phyloP scores from a whole-genome alignment of 2,329 filamentous ascomycete species.

The Cercospora zeina region DNA sequence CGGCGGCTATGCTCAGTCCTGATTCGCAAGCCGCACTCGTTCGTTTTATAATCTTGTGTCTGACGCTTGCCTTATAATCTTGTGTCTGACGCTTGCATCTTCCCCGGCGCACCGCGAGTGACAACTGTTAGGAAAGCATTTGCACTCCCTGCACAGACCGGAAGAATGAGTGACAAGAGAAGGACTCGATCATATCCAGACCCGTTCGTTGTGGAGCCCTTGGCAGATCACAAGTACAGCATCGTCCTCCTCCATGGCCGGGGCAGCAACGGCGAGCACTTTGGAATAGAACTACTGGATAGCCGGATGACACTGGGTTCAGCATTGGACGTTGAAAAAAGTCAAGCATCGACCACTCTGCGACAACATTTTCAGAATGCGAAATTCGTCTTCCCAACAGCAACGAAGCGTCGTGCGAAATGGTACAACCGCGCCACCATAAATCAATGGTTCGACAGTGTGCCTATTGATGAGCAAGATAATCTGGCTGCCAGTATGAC shows the following conservation, averaged over 20 bases:
- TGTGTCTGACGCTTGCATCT: too few relatives aligned
- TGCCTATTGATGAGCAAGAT: slow-evolving; percentile 30
- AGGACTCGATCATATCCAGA: not conserved
- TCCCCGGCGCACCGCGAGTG: too few relatives aligned
- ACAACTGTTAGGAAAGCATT: not conserved
- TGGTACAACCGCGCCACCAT: slow-evolving; percentile 48
- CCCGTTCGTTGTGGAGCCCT: not conserved
- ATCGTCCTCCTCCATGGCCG: slow-evolving; percentile 25
- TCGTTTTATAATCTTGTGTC: too few relatives aligned
- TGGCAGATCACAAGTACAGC: slow-evolving; percentile 10
- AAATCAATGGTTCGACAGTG: slow-evolving; percentile 57
- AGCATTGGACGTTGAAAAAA: not conserved
- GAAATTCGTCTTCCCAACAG: slow-evolving; percentile 56
- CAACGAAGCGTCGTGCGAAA: slow-evolving; percentile 48
- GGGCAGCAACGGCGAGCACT: slow-evolving; percentile 30
- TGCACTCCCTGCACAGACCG: too few relatives aligned
- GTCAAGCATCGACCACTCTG: slow-evolving; percentile 35
- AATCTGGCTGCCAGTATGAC: slow-evolving; percentile 29
- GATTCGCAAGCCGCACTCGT: too few relatives aligned
- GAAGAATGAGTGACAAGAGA: not conserved
- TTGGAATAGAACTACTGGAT: slow-evolving; percentile 45
- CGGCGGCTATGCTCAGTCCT: too few relatives aligned
- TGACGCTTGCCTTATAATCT: too few relatives aligned
- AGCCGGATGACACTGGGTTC: not conserved
- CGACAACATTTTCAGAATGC: slow-evolving; percentile 43